Conservation (phyloP, 106 monocot species). For the Cymbidium sinense region DNA sequence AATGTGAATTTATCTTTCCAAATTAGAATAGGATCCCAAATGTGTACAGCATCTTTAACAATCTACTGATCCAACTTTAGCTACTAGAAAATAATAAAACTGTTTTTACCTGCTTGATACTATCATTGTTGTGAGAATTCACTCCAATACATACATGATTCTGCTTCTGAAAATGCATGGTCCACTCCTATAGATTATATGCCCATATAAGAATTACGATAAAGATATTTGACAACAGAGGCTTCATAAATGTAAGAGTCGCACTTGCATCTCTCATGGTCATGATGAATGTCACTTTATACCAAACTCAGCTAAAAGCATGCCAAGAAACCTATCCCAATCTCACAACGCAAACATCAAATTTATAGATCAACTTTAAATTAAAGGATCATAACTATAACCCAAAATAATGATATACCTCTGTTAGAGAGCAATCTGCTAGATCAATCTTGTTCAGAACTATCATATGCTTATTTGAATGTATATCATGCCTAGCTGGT, state of each 20-base stretch:
- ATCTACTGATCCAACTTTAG: background rate
- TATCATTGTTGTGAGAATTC: constrained; percentile 70
- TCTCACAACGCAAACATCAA: background rate
- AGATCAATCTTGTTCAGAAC: constrained; percentile 72
- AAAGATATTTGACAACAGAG: background rate
- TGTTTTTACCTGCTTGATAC: constrained; percentile 49
- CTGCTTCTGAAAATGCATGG: constrained; percentile 34
- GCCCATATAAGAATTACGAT: background rate
- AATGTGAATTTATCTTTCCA: background rate
- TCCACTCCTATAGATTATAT: constrained; percentile 45
- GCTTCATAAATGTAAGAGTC: too few relatives aligned
- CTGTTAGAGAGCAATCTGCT: constrained; percentile 40
- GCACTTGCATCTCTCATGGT: background rate
- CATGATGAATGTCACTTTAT: constrained; percentile 1
- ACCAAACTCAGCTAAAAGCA: background rate
- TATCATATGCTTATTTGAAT: constrained; percentile 35
- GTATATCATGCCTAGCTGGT: constrained; percentile 10
- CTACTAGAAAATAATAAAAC: background rate
- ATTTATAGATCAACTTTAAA: background rate
- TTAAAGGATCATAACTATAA: background rate
- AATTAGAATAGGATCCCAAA: background rate
- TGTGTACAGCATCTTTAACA: background rate
- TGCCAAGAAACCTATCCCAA: background rate
- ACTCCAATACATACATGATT: constrained; percentile 40
- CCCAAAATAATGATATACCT: constrained; percentile 28